These are phyloP conservation scores for Tylopilus cervinicoccineus DNA, from an alignment of 768 basidiomycete genomes.

Conservation along the genomic window DNA sequence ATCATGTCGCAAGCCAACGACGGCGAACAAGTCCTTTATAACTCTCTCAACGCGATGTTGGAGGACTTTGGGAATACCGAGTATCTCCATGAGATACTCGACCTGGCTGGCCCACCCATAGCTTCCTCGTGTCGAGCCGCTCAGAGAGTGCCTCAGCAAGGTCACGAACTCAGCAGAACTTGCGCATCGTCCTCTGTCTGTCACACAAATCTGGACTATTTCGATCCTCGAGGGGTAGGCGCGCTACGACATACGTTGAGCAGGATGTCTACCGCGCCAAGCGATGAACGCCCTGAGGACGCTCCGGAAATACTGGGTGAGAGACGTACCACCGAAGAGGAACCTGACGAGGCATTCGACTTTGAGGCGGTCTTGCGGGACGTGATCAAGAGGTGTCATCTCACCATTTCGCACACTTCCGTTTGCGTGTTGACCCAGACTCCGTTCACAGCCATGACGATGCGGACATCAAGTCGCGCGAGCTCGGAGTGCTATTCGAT, in stretches of 20 bases:
- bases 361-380: conserved; percentile 27
- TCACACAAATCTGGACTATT: conserved; percentile 43
- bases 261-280: conserved; percentile 12
- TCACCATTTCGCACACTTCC: background rate
- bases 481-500: conserved; percentile 60
- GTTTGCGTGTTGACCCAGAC: background rate
- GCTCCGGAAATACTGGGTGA: background rate
- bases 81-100: conserved; percentile 9
- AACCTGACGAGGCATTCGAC: conserved; percentile 27
- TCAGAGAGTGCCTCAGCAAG: background rate
- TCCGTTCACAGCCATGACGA: conserved; percentile 39
- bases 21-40: background rate
- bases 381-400: conserved; percentile 22
- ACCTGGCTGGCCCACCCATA: conserved; percentile 2
- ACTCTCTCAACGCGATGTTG: conserved; percentile 4
- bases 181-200: conserved; percentile 17
- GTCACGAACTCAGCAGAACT: background rate
- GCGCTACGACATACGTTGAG: conserved; percentile 17
- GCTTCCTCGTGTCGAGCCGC: background rate
- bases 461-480: conserved; percentile 46
- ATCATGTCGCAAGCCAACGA: conserved; percentile 9
- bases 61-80: conserved; percentile 13
- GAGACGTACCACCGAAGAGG: background rate
- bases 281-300: background rate
- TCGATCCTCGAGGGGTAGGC: conserved; percentile 50